Evolutionary conservation across 2,329 filamentous ascomycete species (phyloP).

Genomic region (Ramularia endophylla): DNA sequence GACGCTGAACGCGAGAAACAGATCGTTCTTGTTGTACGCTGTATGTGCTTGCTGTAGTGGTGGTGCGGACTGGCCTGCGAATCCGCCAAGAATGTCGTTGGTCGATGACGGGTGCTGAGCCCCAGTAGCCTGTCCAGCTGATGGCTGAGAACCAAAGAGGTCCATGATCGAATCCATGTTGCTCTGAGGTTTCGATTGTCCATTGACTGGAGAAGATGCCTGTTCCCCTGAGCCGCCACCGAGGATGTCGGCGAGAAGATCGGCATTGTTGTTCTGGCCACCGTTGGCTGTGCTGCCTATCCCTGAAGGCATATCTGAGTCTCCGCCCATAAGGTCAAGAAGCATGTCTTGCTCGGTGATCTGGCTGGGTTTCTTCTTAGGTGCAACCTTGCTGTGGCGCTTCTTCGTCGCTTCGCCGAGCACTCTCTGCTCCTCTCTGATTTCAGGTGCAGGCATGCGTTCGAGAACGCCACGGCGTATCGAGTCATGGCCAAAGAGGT

Average conservation of each 20-base stretch:
- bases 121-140: constrained; percentile 27
- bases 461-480: constrained; percentile 87
- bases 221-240: constrained; percentile 55
- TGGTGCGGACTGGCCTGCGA: constrained; percentile 44
- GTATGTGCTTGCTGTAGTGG: constrained; percentile 49
- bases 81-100: constrained; percentile 39
- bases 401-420: constrained; percentile 66
- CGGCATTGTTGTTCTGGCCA: constrained; percentile 64
- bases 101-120: constrained; percentile 31
- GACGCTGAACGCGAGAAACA: constrained; percentile 73
- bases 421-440: constrained; percentile 89
- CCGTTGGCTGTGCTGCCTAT: constrained; percentile 51
- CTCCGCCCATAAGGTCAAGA: constrained; percentile 83
- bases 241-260: constrained; percentile 86
- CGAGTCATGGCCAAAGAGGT: constrained; percentile 85
- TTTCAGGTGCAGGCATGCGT: constrained; percentile 96
- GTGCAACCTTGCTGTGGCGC: constrained; percentile 49
- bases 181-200: constrained; percentile 17
- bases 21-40: constrained; percentile 81
- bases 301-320: constrained; percentile 46
- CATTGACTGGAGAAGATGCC: constrained; percentile 37
- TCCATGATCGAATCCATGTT: constrained; percentile 73
- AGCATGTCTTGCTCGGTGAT: constrained; percentile 87
- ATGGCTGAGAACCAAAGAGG: constrained; percentile 57
- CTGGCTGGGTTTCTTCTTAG: constrained; percentile 70